Conservation (phyloP, 1,284 basidiomycete genomes). For the Hymenochaete sp. region DNA sequence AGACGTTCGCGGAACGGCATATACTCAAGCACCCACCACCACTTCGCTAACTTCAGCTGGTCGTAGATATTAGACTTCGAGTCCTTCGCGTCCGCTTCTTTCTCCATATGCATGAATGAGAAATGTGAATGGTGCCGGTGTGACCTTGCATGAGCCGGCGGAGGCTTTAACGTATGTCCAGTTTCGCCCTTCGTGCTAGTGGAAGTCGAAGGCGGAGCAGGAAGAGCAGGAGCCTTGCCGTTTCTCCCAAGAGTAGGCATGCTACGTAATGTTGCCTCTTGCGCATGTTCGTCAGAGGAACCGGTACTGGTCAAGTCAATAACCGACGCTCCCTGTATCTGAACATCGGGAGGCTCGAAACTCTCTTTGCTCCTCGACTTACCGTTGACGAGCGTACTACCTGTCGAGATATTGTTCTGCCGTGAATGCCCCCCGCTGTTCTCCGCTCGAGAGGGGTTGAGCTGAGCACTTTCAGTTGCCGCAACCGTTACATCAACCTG, state of each 20-base stretch:
- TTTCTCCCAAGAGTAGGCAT: background rate
- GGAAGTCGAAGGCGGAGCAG: too few relatives aligned
- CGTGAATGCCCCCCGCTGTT: background rate
- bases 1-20: constrained; percentile 16
- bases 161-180: too few relatives aligned
- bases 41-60: constrained; percentile 20
- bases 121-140: too few relatives aligned
- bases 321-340: constrained; percentile 6
- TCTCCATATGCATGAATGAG: constrained; percentile 6
- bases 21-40: constrained; percentile 23
- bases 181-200: too few relatives aligned
- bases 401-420: constrained; percentile 4
- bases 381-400: constrained; percentile 7
- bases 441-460: too few relatives aligned
- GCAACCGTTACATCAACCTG: too few relatives aligned
- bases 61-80: constrained; percentile 21
- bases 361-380: background rate
- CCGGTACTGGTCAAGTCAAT: background rate
- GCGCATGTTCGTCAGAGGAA: background rate
- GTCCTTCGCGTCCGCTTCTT: constrained; percentile 19
- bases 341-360: constrained; percentile 5
- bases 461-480: too few relatives aligned
- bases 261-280: background rate
- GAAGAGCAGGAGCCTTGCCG: too few relatives aligned
- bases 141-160: too few relatives aligned